Conservation (phyloP, 805 yeast genomes). For the Pichia membranifaciens region DNA sequence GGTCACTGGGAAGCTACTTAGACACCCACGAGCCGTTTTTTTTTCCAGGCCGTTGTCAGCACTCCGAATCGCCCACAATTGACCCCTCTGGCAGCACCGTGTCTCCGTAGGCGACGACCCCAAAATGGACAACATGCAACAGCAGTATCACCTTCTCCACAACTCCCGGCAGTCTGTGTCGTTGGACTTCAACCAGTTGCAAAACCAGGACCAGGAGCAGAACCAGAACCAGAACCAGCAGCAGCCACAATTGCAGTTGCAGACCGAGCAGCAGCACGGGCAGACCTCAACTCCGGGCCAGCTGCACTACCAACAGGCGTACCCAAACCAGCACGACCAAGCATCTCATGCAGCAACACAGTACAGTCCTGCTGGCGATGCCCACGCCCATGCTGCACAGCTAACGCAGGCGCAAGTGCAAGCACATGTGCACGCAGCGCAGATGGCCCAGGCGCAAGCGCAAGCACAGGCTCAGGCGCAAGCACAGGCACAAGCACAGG, state of each 20-base stretch:
- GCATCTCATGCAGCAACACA: no score
- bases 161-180: slow-evolving; percentile 13
- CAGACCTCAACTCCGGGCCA: no score
- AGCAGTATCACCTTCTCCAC: slow-evolving; percentile 14
- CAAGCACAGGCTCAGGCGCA: slow-evolving; percentile 3
- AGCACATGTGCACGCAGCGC: slow-evolving; percentile 3
- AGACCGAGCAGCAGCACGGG: no score
- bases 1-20: no score
- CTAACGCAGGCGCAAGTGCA: neutral
- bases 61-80: no score
- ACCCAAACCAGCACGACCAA: neutral
- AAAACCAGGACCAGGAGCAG: slow-evolving; percentile 4
- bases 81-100: no score
- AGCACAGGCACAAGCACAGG: neutral
- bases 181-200: slow-evolving; percentile 12
- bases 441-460: slow-evolving; percentile 1
- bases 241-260: no score
- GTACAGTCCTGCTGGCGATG: no score
- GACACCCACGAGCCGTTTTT: no score
- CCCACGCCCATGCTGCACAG: slow-evolving; percentile 1
- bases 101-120: neutral
- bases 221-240: no score
- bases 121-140: slow-evolving; percentile 7
- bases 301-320: no score
- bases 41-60: no score